These are phyloP conservation scores for Binderoboletus segoi DNA, from an alignment of 1,284 basidiomycete species.

Conservation along the genomic window DNA sequence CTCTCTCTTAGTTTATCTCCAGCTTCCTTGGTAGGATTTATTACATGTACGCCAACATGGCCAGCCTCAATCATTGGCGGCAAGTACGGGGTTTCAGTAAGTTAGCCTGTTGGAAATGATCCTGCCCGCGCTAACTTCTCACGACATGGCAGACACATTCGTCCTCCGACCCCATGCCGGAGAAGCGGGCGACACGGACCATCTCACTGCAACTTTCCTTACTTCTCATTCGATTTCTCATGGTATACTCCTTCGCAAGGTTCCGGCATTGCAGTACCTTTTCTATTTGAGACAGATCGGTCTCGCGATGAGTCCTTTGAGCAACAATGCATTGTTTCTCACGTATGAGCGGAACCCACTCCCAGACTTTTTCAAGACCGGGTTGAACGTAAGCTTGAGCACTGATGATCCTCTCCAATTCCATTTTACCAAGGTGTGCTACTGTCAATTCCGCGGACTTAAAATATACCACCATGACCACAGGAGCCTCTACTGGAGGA, in stretches of 20 bases:
- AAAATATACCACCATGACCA: background rate
- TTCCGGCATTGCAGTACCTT: constrained; percentile 90
- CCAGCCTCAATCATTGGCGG: constrained; percentile 94
- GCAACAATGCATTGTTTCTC: constrained; percentile 97
- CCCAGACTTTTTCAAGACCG: constrained; percentile 95
- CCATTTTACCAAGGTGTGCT: constrained; percentile 87
- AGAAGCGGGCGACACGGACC: constrained; percentile 98
- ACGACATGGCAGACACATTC: constrained; percentile 78
- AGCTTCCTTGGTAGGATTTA: constrained; percentile 68
- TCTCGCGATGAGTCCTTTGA: constrained; percentile 96
- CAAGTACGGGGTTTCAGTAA: constrained; percentile 86
- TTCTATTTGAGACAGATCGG: constrained; percentile 98
- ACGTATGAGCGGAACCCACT: constrained; percentile 98
- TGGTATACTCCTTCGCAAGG: constrained; percentile 96
- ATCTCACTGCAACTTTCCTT: constrained; percentile 93
- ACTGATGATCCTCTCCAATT: constrained; percentile 97
- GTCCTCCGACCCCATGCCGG: constrained; percentile 97
- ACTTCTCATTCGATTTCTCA: constrained; percentile 98
- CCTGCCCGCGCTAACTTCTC: background rate
- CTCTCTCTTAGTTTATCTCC: background rate
- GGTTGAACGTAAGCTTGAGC: constrained; percentile 95
- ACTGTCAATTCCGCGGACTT: background rate
- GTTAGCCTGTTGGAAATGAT: constrained; percentile 32
- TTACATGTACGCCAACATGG: constrained; percentile 97
- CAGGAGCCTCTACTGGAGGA: constrained; percentile 96